These are phyloP conservation scores for Hebeloma cylindrosporum DNA, from an alignment of 768 basidiomycete genomes.

Conservation along the genomic window DNA sequence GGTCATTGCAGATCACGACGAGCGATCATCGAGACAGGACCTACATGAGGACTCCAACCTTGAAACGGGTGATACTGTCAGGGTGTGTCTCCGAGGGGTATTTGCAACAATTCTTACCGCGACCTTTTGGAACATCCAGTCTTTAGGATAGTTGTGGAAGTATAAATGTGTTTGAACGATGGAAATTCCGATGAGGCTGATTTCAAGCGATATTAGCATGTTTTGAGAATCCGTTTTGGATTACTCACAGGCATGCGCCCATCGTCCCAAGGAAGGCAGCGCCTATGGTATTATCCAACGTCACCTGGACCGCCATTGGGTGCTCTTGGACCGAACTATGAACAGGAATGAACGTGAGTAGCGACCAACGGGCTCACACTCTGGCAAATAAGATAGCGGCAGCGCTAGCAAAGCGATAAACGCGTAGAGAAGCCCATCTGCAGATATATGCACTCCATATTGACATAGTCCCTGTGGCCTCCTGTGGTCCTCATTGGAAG, in stretches of 20 bases:
- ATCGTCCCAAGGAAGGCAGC: not conserved
- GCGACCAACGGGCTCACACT: too few relatives aligned
- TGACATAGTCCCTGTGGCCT: too few relatives aligned
- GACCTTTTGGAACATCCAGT: constrained; percentile 32
- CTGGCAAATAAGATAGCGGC: too few relatives aligned
- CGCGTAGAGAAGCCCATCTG: too few relatives aligned
- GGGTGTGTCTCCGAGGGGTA: constrained; percentile 5
- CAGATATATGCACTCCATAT: too few relatives aligned
- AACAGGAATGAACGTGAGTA: too few relatives aligned
- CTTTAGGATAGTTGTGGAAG: constrained; percentile 32
- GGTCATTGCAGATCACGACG: not conserved
- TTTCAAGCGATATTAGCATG: not conserved
- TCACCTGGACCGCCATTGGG: not conserved
- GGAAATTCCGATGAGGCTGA: constrained; percentile 8
- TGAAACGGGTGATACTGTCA: too few relatives aligned
- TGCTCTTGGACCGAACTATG: too few relatives aligned
- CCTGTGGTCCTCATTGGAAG: too few relatives aligned
- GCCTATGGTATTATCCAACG: not conserved
- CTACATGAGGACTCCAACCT: constrained; percentile 13
- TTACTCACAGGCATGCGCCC: too few relatives aligned
- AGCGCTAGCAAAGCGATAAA: too few relatives aligned
- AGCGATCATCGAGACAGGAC: not conserved
- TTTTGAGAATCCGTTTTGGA: too few relatives aligned
- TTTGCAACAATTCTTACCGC: constrained; percentile 22
- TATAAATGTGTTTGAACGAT: constrained; percentile 33